A percentile compares a stretch with the other conserved stretches of the same genome.
Evolutionary conservation across 306 rosid species (phyloP).

Genomic region (Gynostemma pentaphyllum): DNA sequence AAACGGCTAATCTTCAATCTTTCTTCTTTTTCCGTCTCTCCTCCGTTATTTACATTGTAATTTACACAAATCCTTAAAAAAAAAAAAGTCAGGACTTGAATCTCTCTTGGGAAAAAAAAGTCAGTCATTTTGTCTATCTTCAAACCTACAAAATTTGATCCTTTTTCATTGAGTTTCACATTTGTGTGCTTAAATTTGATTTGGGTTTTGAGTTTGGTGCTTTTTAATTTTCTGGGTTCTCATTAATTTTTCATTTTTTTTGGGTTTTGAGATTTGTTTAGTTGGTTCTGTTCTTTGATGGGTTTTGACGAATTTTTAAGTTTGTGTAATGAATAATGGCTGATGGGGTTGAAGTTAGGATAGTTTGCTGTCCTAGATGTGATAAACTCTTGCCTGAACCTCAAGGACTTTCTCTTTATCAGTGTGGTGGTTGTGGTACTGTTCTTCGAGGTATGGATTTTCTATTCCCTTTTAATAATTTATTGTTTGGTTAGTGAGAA

Average conservation of each 20-base stretch:
- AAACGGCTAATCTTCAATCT: neutral
- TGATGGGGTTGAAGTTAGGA: constrained; percentile 16
- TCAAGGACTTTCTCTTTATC: constrained; percentile 16
- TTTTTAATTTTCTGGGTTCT: neutral
- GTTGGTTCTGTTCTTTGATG: constrained; percentile 4
- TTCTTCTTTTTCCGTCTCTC: neutral
- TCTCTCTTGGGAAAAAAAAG: neutral
- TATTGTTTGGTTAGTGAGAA: constrained; percentile 12
- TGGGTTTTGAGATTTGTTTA: constrained; percentile 11
- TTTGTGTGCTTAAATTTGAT: neutral
- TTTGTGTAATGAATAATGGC: constrained; percentile 12
- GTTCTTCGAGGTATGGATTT: constrained; percentile 24
- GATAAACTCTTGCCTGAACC: constrained; percentile 18
- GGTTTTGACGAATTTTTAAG: constrained; percentile 11
- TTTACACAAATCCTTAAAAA: neutral
- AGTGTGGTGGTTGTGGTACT: constrained; percentile 28
- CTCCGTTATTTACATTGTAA: neutral
- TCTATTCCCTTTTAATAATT: neutral
- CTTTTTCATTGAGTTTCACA: neutral
- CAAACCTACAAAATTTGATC: neutral
- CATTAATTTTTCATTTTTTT: neutral
- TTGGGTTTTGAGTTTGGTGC: neutral
- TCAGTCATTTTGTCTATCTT: neutral
- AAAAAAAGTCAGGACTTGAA: no score
- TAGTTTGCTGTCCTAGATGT: constrained; percentile 27